A percentile compares a stretch with the other conserved stretches of the same genome.
Conservation (phyloP, 1,284 basidiomycete species). For the Vanrija sp. region DNA sequence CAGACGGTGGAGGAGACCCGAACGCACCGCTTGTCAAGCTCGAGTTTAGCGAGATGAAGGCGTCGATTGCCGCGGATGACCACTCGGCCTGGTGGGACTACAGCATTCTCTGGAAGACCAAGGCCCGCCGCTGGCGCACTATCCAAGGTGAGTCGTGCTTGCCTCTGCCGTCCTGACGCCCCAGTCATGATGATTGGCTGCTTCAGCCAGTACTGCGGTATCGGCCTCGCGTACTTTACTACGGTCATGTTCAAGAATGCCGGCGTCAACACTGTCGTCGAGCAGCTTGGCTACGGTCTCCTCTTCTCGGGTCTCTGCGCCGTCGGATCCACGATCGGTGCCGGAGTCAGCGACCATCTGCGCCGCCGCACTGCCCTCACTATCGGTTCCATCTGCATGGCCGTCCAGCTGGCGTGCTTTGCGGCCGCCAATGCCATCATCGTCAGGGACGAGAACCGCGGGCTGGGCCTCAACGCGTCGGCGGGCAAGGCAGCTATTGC, state of each 20-base stretch:
- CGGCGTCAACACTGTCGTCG: conserved; percentile 24
- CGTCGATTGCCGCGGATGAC: conserved; percentile 55
- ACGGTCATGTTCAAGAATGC: conserved; percentile 37
- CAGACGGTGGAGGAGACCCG: conserved; percentile 28
- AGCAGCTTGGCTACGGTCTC: conserved; percentile 57
- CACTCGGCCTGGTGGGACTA: conserved; percentile 61
- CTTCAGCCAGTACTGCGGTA: conserved; percentile 55
- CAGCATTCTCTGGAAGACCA: conserved; percentile 30
- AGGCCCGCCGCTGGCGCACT: conserved; percentile 34
- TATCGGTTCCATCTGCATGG: too few species aligned
- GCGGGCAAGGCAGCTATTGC: too few species aligned
- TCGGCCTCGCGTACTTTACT: conserved; percentile 55
- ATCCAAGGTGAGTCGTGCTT: conserved; percentile 44
- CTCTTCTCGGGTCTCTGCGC: conserved; percentile 57
- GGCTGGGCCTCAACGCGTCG: too few species aligned
- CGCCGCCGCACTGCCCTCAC: conserved; percentile 15
- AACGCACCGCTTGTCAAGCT: conserved; percentile 50
- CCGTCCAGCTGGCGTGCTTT: too few species aligned
- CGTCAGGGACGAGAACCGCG: too few species aligned
- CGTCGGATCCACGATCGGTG: conserved; percentile 25
- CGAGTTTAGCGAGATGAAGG: conserved; percentile 59
- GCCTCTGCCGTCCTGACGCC: too few species aligned
- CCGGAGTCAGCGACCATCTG: conserved; percentile 30
- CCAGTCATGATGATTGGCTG: conserved; percentile 52
- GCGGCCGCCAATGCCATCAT: too few species aligned